These are phyloP conservation scores for Oryza longistaminata DNA, from an alignment of 176 grass and related monocot genomes.

Conservation along the genomic window DNA sequence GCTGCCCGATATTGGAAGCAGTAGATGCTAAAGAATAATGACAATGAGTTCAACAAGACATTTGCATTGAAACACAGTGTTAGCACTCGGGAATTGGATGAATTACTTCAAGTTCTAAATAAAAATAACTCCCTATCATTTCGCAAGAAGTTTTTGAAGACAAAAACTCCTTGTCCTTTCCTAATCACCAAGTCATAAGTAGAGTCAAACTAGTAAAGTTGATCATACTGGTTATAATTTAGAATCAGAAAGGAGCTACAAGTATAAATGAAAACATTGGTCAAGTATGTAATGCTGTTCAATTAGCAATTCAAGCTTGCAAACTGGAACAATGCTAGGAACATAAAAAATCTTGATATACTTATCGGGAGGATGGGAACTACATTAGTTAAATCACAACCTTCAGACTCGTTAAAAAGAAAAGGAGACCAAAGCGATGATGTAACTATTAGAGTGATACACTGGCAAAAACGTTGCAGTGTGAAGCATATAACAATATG, in stretches of 20 bases:
- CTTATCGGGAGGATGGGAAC: background rate
- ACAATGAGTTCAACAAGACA: background rate
- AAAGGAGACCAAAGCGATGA: background rate
- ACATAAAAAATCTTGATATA: background rate
- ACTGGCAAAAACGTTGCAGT: background rate
- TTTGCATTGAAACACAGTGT: background rate
- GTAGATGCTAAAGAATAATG: background rate
- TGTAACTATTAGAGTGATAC: background rate
- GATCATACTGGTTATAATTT: background rate
- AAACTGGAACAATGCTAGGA: background rate
- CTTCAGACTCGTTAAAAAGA: background rate
- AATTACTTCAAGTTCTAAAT: background rate
- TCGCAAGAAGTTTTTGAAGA: background rate
- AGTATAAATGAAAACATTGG: background rate
- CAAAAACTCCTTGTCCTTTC: background rate
- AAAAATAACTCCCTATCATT: background rate
- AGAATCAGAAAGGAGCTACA: background rate
- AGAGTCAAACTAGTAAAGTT: background rate
- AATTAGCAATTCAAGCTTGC: slow-evolving; percentile 1
- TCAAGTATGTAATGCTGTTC: background rate
- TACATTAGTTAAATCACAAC: slow-evolving; percentile 12
- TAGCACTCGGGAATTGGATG: background rate
- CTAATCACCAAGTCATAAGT: background rate
- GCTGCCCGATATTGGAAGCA: background rate
- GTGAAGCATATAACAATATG: background rate